These are phyloP conservation scores for Seiridium unicorne DNA, from an alignment of 2,329 filamentous ascomycete species.

Conservation along the genomic window DNA sequence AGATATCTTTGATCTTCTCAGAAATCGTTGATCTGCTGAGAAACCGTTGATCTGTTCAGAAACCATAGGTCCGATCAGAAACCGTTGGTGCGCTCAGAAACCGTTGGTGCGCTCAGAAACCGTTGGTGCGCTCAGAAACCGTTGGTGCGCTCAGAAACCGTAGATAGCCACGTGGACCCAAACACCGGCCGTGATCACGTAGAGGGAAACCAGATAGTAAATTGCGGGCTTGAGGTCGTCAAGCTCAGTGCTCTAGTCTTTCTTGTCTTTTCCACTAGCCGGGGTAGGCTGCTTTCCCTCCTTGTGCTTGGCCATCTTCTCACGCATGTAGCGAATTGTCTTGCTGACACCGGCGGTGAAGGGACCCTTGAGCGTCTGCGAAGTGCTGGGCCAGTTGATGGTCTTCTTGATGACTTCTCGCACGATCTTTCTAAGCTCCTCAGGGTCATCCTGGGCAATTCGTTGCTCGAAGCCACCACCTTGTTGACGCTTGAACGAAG, in stretches of 20 bases:
- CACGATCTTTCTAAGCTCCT: conserved; percentile 69
- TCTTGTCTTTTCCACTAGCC: background rate
- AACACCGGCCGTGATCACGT: background rate
- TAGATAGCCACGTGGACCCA: conserved; percentile 1
- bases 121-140: no score
- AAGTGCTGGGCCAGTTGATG: conserved; percentile 87
- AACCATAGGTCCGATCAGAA: no score
- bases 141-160: background rate
- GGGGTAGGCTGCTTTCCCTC: conserved; percentile 34
- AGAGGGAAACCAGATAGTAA: background rate
- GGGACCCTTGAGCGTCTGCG: conserved; percentile 80
- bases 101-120: background rate
- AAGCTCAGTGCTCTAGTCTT: conserved; percentile 5
- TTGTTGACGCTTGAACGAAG: conserved; percentile 68
- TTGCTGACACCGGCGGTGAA: conserved; percentile 73
- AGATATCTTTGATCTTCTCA: no score
- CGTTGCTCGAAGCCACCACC: conserved; percentile 84
- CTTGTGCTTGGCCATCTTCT: conserved; percentile 72
- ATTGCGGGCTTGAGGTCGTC: background rate
- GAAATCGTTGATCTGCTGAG: no score
- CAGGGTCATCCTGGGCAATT: conserved; percentile 69
- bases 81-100: background rate
- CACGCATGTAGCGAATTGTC: conserved; percentile 73
- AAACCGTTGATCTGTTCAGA: no score
- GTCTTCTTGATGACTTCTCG: conserved; percentile 80